Evolutionary conservation across 2,329 filamentous ascomycete genomes (phyloP).

Genomic region (Beauveria australis): DNA sequence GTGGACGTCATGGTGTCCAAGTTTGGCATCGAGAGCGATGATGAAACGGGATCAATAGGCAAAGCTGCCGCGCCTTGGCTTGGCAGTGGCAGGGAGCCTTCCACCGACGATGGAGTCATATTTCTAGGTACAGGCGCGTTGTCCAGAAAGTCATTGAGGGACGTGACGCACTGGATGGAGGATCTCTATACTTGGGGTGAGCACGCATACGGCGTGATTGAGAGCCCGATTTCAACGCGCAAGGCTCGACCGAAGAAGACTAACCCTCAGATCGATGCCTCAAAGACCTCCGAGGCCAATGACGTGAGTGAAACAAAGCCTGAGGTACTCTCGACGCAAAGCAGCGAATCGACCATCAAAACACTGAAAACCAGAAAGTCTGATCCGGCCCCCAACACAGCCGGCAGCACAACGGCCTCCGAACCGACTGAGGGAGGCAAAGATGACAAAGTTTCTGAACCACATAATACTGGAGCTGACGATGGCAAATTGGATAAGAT

Average conservation of each 20-base stretch:
- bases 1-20: conserved; percentile 82
- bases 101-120: conserved; percentile 71
- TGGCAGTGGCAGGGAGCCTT: conserved; percentile 59
- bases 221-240: conserved; percentile 64
- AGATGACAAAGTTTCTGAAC: background rate
- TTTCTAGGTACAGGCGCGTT: conserved; percentile 75
- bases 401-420: background rate
- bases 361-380: background rate
- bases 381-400: background rate
- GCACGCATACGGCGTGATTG: conserved; percentile 73
- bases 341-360: background rate
- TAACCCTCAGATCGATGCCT: background rate
- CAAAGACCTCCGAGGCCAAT: background rate
- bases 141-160: conserved; percentile 60
- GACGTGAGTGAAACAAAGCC: background rate
- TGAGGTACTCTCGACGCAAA: background rate
- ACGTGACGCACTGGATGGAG: conserved; percentile 79
- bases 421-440: background rate
- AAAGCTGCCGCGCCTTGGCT: conserved; percentile 50
- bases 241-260: conserved; percentile 34
- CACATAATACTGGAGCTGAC: conserved; percentile 15
- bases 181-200: conserved; percentile 78
- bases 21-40: conserved; percentile 56
- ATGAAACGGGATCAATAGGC: conserved; percentile 17
- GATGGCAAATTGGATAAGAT: conserved; percentile 43